Base-by-base conservation (phyloP, 2,329 filamentous ascomycete genomes). In the Colletotrichum musae region DNA sequence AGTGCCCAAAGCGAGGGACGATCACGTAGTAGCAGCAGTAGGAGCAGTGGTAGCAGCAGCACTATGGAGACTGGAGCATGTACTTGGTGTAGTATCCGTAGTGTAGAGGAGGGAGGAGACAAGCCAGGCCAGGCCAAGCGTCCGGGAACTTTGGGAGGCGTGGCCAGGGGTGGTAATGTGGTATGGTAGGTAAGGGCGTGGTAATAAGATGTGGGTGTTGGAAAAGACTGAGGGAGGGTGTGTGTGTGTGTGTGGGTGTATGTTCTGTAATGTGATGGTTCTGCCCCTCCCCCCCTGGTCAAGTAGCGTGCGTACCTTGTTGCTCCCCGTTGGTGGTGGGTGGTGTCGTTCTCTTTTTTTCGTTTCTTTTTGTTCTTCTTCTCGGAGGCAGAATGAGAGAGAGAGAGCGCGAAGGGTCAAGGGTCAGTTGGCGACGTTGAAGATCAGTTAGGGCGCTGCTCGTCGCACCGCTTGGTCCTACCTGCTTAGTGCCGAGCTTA, bases 1-100 rank as follows among this genome's bases (percentile, higher is more conserved):
- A 69, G 65, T 71, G 68, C 65, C 65, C 65, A 64, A 70, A 64
- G 65, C 68, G 68, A 70, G 68, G 52, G 66, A 69, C 62, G 66
- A 69, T 66, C 66, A 69, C 62, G 66, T 59, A 64, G 66, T 51
- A 69, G 50, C 24, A 50, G 18, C 45, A 16, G 18, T 12, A 47
- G 52, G 15, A 16, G 28, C 10, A 16, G 21, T 24, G 21, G 21
- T 24, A 24, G 18, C 43, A 47, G 52, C 28, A 16, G 28, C 10
- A 16, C 9, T 12, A 41, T 12, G 15, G 52, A 13, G 10, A 18
- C 13, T 6, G 52, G 52, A 36, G 32, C 10, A 36, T 36, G 32
- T 36, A 36, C 32, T 36, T 24, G 21, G 21, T 24, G 21, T 24
- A 24, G 21, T 24, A 10, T 32, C 7, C 13, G 52, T 21, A 32